Evolutionary conservation across 805 yeast genomes (phyloP).

Genomic region (Pichia cephalocereana): DNA sequence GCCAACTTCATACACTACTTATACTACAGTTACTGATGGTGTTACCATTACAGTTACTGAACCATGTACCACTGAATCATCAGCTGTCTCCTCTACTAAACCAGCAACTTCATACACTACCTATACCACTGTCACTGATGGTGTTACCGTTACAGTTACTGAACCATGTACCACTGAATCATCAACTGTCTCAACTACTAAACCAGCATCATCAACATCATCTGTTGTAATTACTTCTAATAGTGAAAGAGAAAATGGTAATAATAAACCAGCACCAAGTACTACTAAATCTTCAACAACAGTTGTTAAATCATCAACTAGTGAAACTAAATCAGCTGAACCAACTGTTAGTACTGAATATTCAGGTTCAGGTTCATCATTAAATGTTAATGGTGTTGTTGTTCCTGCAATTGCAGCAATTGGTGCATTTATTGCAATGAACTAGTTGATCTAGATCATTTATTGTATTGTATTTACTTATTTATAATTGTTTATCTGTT

Average conservation of each 20-base stretch:
- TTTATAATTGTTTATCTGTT: background rate
- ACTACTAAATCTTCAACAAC: background rate
- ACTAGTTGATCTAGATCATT: background rate
- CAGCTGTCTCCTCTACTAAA: background rate
- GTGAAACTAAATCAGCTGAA: background rate
- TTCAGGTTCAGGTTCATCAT: background rate
- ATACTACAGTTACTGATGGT: constrained; percentile 8
- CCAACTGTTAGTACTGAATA: background rate
- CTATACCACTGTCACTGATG: constrained; percentile 8
- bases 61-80: constrained; percentile 1
- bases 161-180: constrained; percentile 2
- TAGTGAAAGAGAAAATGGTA: background rate
- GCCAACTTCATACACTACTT: constrained; percentile 4
- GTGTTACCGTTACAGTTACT: constrained; percentile 4
- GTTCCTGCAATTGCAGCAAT: background rate
- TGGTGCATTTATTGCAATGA: background rate
- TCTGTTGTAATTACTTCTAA: no score
- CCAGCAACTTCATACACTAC: constrained; percentile 4
- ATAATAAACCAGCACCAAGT: background rate
- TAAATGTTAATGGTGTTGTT: background rate
- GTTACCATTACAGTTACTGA: constrained; percentile 4
- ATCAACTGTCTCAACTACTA: background rate
- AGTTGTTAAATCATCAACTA: background rate
- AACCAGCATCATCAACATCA: no score
- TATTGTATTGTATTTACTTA: background rate